Evolutionary conservation across 2,329 filamentous ascomycete species (phyloP).

Genomic region (Fusarium sp.): DNA sequence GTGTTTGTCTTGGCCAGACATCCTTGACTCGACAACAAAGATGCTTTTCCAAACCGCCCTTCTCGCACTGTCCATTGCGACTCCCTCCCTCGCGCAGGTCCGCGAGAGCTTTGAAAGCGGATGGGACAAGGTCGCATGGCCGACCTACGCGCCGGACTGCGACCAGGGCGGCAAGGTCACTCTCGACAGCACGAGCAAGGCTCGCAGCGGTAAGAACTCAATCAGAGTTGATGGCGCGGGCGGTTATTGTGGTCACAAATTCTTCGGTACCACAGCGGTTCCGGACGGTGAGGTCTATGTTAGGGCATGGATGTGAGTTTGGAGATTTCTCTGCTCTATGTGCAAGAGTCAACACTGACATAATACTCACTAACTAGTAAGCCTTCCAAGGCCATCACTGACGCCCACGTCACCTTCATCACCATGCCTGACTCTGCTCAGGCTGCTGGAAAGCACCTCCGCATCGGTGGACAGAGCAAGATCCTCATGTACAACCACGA

Average conservation of each 20-base stretch:
- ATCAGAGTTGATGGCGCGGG: conserved; percentile 64
- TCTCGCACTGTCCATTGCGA: conserved; percentile 59
- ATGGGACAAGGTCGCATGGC: conserved; percentile 68
- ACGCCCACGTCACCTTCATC: conserved; percentile 71
- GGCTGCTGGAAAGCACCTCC: conserved; percentile 68
- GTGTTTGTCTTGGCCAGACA: conserved; percentile 2
- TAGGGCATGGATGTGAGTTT: conserved; percentile 64
- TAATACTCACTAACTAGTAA: conserved; percentile 58
- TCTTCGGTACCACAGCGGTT: conserved; percentile 68
- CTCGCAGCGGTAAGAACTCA: conserved; percentile 67
- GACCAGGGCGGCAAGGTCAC: conserved; percentile 68
- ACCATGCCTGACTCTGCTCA: conserved; percentile 71
- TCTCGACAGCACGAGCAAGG: conserved; percentile 64
- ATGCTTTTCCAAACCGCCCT: conserved; percentile 54
- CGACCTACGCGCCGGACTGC: conserved; percentile 69
- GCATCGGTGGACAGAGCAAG: conserved; percentile 69
- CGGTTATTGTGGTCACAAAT: conserved; percentile 69
- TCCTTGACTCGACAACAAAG: conserved; percentile 7
- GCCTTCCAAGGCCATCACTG: conserved; percentile 66
- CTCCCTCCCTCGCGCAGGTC: conserved; percentile 63
- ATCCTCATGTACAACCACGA: conserved; percentile 76
- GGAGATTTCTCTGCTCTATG: background rate
- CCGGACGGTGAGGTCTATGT: conserved; percentile 70
- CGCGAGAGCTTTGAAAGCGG: conserved; percentile 68
- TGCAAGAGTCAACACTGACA: background rate